These are phyloP conservation scores for Aphanomyces invadans DNA, from an alignment of 352 stramenopile species.

Conservation along the genomic window DNA sequence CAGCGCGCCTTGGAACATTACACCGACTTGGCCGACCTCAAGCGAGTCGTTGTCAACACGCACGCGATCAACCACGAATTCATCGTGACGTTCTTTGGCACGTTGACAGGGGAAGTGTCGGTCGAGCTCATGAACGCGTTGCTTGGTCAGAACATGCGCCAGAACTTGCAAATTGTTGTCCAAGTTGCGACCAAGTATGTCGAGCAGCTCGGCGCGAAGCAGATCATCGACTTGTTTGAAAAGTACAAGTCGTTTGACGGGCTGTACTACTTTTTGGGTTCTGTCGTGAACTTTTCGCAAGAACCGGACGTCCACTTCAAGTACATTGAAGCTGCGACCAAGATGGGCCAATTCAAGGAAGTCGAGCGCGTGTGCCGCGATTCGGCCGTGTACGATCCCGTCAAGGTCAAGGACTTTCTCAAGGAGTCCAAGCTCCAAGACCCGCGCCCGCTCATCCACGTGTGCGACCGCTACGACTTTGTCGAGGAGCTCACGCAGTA, in stretches of 20 bases:
- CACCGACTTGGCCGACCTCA: conserved; percentile 97
- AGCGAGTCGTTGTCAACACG: conserved; percentile 90
- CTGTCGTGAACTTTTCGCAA: conserved; percentile 98
- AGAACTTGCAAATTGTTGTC: conserved; percentile 99
- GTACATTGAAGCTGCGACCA: conserved; percentile 99
- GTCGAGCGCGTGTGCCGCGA: conserved; percentile 99
- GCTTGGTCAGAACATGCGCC: conserved; percentile 94
- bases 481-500: conserved; percentile 99
- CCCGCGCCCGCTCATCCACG: conserved; percentile 97
- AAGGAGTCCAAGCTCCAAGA: conserved; percentile 99
- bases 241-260: conserved; percentile 98
- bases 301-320: conserved; percentile 99
- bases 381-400: conserved; percentile 98
- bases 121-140: conserved; percentile 98
- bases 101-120: conserved; percentile 94
- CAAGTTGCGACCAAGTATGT: conserved; percentile 95
- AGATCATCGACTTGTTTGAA: conserved; percentile 99
- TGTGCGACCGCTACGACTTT: conserved; percentile 99
- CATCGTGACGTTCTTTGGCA: conserved; percentile 98
- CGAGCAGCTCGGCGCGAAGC: conserved; percentile 87
- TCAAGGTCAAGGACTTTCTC: conserved; percentile 99
- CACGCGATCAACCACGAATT: conserved; percentile 95
- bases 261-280: conserved; percentile 98
- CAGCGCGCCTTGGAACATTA: conserved; percentile 99
- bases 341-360: conserved; percentile 99